Conservation (phyloP, 1,284 basidiomycete genomes). For the Malassezia yamatoensis region DNA sequence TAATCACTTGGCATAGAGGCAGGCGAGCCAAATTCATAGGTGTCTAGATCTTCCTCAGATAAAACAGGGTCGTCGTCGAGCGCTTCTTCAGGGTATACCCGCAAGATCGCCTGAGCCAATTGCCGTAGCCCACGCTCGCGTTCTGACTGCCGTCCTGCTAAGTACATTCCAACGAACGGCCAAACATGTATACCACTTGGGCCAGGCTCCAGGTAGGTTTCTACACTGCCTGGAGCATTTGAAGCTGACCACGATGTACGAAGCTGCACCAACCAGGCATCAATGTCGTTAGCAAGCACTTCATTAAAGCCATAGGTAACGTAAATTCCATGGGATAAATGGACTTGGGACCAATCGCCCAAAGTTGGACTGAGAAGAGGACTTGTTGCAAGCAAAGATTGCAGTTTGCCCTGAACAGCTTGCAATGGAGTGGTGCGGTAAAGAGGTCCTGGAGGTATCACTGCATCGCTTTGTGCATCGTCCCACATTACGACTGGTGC, state of each 20-base stretch:
- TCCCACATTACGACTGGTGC: neutral
- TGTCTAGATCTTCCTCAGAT: neutral
- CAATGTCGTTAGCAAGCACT: conserved; percentile 38
- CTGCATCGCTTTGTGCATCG: conserved; percentile 1
- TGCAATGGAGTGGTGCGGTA: conserved; percentile 15
- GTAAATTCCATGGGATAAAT: conserved; percentile 27
- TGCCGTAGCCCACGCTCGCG: conserved; percentile 39
- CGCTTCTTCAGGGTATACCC: conserved; percentile 4
- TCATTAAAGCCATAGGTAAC: conserved; percentile 43
- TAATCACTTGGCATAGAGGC: conserved; percentile 16
- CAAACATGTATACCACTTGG: conserved; percentile 43
- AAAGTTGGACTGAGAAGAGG: conserved; percentile 34
- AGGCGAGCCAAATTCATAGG: neutral
- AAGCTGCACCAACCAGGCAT: conserved; percentile 30
- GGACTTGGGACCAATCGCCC: conserved; percentile 37
- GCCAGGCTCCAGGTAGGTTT: conserved; percentile 35
- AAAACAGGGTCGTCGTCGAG: neutral
- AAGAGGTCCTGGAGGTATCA: neutral
- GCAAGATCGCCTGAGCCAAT: conserved; percentile 31
- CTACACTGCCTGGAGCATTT: conserved; percentile 20
- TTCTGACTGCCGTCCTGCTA: conserved; percentile 32
- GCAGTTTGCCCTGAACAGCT: conserved; percentile 22
- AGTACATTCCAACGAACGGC: conserved; percentile 45
- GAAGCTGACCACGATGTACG: neutral
- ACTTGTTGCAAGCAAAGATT: conserved; percentile 19